These are phyloP conservation scores for Colletotrichum cuscutae DNA, from an alignment of 2,329 filamentous ascomycete genomes.

Conservation along the genomic window DNA sequence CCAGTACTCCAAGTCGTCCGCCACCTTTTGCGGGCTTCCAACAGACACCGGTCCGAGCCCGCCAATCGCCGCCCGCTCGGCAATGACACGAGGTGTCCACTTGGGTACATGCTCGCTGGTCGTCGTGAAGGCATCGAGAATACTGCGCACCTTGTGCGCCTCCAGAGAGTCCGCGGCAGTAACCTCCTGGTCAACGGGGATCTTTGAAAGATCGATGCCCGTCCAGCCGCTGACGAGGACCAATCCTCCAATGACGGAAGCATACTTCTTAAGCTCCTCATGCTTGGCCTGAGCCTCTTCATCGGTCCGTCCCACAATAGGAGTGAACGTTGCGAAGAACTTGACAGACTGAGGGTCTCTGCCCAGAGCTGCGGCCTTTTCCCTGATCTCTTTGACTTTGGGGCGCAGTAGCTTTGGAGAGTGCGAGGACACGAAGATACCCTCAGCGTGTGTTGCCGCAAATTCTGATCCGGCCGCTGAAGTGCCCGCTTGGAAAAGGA, in stretches of 20 bases:
- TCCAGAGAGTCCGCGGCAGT: conserved; percentile 64
- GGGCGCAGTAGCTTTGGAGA: conserved; percentile 58
- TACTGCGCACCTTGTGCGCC: conserved; percentile 60
- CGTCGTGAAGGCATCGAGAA: conserved; percentile 59
- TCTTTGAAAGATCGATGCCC: conserved; percentile 67
- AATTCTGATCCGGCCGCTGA: conserved; percentile 67
- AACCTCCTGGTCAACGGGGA: conserved; percentile 68
- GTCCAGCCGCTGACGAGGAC: conserved; percentile 69
- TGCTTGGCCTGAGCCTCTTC: conserved; percentile 65
- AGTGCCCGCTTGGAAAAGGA: conserved; percentile 69
- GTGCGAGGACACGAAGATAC: conserved; percentile 68
- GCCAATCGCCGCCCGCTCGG: conserved; percentile 54
- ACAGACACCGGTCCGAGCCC: conserved; percentile 49
- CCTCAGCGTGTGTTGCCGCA: conserved; percentile 68
- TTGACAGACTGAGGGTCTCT: conserved; percentile 68
- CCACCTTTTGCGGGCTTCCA: conserved; percentile 52
- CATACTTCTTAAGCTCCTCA: conserved; percentile 61
- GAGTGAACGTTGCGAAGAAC: conserved; percentile 62
- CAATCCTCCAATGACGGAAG: conserved; percentile 62
- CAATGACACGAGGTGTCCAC: conserved; percentile 57
- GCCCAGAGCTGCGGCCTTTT: conserved; percentile 59
- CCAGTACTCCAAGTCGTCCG: conserved; percentile 57
- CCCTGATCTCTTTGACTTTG: conserved; percentile 63
- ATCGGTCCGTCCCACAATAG: conserved; percentile 59
- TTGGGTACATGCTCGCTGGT: conserved; percentile 54